Conservation (phyloP, 1,284 basidiomycete genomes). For the Butyriboletus appendiculatus region DNA sequence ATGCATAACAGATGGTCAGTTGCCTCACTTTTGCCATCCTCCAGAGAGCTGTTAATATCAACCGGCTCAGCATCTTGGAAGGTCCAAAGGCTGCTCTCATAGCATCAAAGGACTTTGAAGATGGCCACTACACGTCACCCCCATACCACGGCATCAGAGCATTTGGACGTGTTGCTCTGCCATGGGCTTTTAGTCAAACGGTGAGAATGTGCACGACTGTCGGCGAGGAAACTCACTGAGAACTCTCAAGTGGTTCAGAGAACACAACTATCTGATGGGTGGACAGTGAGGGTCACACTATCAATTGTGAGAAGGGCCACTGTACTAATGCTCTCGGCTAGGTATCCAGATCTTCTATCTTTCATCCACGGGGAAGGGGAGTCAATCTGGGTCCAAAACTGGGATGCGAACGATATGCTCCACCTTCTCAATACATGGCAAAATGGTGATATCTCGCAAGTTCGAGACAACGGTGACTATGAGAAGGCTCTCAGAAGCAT, state of each 20-base stretch:
- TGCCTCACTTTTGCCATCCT: background rate
- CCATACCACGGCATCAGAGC: slow-evolving; percentile 52
- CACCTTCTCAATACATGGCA: slow-evolving; percentile 58
- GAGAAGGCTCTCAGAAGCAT: slow-evolving; percentile 43
- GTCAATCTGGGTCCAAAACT: slow-evolving; percentile 40
- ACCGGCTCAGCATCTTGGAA: slow-evolving; percentile 50
- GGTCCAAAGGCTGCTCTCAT: slow-evolving; percentile 54
- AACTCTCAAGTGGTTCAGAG: slow-evolving; percentile 51
- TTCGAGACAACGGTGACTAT: slow-evolving; percentile 47
- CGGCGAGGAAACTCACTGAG: background rate
- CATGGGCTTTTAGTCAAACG: slow-evolving; percentile 57
- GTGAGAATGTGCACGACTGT: slow-evolving; percentile 30
- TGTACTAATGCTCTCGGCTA: slow-evolving; percentile 17
- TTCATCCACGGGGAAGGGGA: slow-evolving; percentile 57
- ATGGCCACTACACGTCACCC: slow-evolving; percentile 49
- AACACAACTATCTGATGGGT: slow-evolving; percentile 44
- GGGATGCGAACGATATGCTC: slow-evolving; percentile 61
- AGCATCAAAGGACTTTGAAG: slow-evolving; percentile 55
- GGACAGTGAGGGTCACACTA: slow-evolving; percentile 37
- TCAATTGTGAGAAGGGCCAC: background rate
- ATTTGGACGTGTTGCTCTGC: slow-evolving; percentile 54
- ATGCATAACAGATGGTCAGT: slow-evolving; percentile 56
- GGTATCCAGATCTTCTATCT: slow-evolving; percentile 47
- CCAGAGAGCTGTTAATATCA: background rate
- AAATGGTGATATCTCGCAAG: slow-evolving; percentile 49